Percentiles rank a stretch among this genome's conserved stretches.
Evolutionary conservation across 768 basidiomycete genomes (phyloP).

Genomic region (Russula abietina): DNA sequence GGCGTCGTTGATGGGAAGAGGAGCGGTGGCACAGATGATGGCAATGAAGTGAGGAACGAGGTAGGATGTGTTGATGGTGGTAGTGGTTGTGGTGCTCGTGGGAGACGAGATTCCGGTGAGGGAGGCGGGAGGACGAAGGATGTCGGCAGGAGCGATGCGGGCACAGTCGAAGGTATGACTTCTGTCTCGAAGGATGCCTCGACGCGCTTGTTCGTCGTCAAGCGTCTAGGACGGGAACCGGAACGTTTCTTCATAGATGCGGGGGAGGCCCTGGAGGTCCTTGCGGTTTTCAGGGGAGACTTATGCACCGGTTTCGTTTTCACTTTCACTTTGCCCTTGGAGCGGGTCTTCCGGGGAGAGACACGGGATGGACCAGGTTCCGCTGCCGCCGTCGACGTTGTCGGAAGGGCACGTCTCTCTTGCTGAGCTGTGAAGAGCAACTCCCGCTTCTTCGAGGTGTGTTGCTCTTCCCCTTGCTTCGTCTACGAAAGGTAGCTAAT

Average conservation of each 20-base stretch:
- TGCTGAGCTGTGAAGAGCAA: neutral
- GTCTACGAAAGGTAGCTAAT: neutral
- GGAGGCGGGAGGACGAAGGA: slow-evolving; percentile 76
- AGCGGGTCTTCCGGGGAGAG: slow-evolving; percentile 17
- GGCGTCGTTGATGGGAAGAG: no score
- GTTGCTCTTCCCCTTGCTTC: neutral
- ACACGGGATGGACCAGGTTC: slow-evolving; percentile 12
- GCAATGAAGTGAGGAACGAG: neutral
- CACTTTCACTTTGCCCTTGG: slow-evolving; percentile 14
- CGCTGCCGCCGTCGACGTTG: neutral
- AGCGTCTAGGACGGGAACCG: slow-evolving; percentile 32
- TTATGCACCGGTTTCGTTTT: neutral
- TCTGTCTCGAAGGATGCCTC: slow-evolving; percentile 50
- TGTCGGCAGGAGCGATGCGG: slow-evolving; percentile 45
- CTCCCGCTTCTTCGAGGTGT: neutral
- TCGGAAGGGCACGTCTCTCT: neutral
- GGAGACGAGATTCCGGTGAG: slow-evolving; percentile 62
- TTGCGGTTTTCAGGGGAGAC: slow-evolving; percentile 12
- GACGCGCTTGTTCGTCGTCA: slow-evolving; percentile 22
- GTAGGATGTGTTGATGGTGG: neutral
- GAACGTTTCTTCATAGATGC: slow-evolving; percentile 35
- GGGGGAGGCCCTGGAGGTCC: slow-evolving; percentile 24
- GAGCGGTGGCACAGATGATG: slow-evolving; percentile 1
- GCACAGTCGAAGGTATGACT: slow-evolving; percentile 35
- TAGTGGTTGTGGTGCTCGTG: slow-evolving; percentile 30